Base-by-base conservation (phyloP, 495 filamentous ascomycete species). In the Neurospora hispaniola region DNA sequence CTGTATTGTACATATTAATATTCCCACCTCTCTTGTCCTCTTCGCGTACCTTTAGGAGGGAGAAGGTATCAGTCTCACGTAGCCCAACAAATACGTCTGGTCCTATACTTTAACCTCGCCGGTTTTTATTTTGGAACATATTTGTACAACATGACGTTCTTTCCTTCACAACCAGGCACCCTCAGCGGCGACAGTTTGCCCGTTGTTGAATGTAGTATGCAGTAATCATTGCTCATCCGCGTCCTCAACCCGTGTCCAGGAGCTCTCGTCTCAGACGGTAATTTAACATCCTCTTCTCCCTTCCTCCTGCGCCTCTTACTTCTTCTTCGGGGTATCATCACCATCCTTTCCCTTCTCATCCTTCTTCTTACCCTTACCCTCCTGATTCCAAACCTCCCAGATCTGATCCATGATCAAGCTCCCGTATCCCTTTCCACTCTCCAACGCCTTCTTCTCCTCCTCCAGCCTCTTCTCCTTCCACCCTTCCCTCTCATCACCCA, bases 341-440 rank as follows among this genome's bases (percentile, higher is more conserved):
- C 11, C 48, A 27, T 12, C 11, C 20, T 54, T 68, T n/a, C 44
- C 78, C 75, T 71, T 81, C 73, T 77, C 70, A 42, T 74, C 54
- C 69, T 69, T 74, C 54, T 77, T 73, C 69, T 68, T 71, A 71
- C 76, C 76, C 12, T 40, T 74, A 40, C 46, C 42, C 16, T 41
- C 54, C 68, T 86, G 86, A 79, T 85, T 89, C 89, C 87, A 93
- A 54, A 94, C 94, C 81, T 97, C 93, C 85, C 86, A 89, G 54
- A 97, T 87, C 86, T 95, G 91, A 75, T 94, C 92, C 81, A 87
- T 86, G 74, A 97, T 97, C 81, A 97, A 82, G 76, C 88, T 90
- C 18, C 88, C 88, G 85, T 95, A 94, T 38, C 93, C 92, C 81
- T 89, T 91, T 23, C 94, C 94, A 72, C 91, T 88, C 76, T 90